Base-by-base conservation (phyloP, 2,329 filamentous ascomycete genomes). In the Hypoxylon sp. region DNA sequence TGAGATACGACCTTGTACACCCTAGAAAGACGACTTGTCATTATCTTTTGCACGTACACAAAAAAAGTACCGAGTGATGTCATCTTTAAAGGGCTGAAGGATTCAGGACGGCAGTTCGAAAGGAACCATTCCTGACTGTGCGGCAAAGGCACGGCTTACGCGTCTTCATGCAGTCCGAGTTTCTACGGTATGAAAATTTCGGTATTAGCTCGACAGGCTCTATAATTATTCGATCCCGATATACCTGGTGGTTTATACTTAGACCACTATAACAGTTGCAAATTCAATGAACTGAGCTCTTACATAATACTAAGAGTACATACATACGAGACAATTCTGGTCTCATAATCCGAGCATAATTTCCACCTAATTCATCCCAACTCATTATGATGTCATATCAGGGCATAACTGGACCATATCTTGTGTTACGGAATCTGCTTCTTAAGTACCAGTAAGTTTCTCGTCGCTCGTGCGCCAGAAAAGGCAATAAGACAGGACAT, bases 1-100 rank as follows among this genome's bases (percentile, higher is more conserved):
- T 66, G 54, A 66, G 31, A 59, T 60, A 47, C 29, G 17, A 60
- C 42, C 39, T 53, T 54, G 66, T 69, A 29, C 46, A 53, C 63
- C 66, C 22, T 17, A 17, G 29, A 59, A 57, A 53, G 53, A 48
- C 35, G 37, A 66, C 3, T 48, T 17, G 10, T 31, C 59, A 51
- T 51, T 29, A 17, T 58, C 8, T 39, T 58, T 47, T 10, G 29
- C 50, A 26, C 37, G 9, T 50, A 55, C 47, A 14, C 31, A 48
- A 50, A 54, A 54, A 22, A 24, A 54, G 42, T 26, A 64, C 42
- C 31, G 33, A 22, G 31, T 17, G 50, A 60, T 37, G 66, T 69
- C 62, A 69, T 63, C 33, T 19, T 19, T 52, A 10, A 29, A 62
- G 24, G 19, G 50, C 29, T 47, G 46, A 51, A 64, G 55, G 52